Base-by-base conservation (phyloP, 2,329 filamentous ascomycete genomes). In the Rhinocladiella mackenziei region DNA sequence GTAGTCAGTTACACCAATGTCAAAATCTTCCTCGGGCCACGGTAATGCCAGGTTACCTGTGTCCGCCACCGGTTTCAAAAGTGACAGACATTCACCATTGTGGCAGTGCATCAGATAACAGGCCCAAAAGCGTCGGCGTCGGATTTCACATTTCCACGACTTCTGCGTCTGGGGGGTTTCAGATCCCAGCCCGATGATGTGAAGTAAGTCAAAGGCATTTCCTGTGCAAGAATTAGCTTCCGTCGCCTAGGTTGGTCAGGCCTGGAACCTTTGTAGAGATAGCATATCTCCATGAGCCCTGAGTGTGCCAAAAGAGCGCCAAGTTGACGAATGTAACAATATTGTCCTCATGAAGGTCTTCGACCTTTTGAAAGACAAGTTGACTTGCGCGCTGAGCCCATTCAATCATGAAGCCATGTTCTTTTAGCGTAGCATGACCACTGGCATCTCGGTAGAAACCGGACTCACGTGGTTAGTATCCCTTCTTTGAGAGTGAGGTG, bases 61-160 rank as follows among this genome's bases (percentile, higher is more conserved):
- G 7, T 33, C 14, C 4, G 18, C 33, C 10, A 19, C 20, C 8
- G 15, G 9, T 9, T 13, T n/a, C 7, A 43, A 18, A 25, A 29
- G 4, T 13, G n/a, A 10, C 9, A 25, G 9, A 14, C 8, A 18
- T 18, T 43, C 25, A n/a, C 20, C n/a, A 19, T 25, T 37, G 10
- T 43, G 40, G 22, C 32, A 36, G 13, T 43, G 14, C 13, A 37
- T 29, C 14, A 43, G 17, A 20, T 43, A 43, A 25, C 31, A 36
- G 13, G 40, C 32, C 40, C 40, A 43, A 13, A 37, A 37, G 14
- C 40, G 31, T 10, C 40, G 40, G 8, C 40, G 40, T 15, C 40
- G 31, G 9, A 43, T 18, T 25, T 43, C 40, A 25, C 7, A 33
- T 18, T 33, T 13, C 28, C 9, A 25, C 19, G 39, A 26, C 8